phyloP scores from a whole-genome alignment of 2,329 filamentous ascomycete species.

The Ilyonectria mors-panacis region DNA sequence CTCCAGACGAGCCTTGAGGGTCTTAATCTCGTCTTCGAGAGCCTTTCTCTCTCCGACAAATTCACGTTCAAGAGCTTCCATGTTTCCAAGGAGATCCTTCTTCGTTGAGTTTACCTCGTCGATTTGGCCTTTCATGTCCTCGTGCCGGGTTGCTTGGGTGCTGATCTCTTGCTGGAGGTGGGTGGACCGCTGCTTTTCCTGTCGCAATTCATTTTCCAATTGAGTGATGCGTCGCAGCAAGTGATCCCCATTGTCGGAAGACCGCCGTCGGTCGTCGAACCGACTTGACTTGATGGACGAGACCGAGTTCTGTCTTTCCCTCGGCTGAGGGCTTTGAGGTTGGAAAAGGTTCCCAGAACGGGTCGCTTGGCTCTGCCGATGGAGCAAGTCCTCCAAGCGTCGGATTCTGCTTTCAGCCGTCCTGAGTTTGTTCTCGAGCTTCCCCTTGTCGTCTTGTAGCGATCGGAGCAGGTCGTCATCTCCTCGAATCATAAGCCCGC shows the following conservation, averaged over 20 bases:
- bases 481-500: constrained; percentile 87
- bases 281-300: constrained; percentile 64
- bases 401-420: constrained; percentile 92
- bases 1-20: constrained; percentile 83
- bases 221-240: constrained; percentile 67
- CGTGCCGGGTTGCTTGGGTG: constrained; percentile 69
- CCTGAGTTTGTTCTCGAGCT: constrained; percentile 80
- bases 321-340: constrained; percentile 60
- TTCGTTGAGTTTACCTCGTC: constrained; percentile 94
- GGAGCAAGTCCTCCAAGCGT: constrained; percentile 91
- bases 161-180: constrained; percentile 80
- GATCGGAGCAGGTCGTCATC: constrained; percentile 85
- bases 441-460: constrained; percentile 87
- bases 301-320: constrained; percentile 65
- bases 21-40: constrained; percentile 84
- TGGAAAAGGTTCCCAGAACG: constrained; percentile 72
- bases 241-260: constrained; percentile 63
- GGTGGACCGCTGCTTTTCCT: constrained; percentile 78
- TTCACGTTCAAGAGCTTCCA: constrained; percentile 91
- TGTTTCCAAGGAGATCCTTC: constrained; percentile 92
- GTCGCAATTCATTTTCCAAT: constrained; percentile 83
- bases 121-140: constrained; percentile 76
- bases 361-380: constrained; percentile 79
- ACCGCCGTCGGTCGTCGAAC: constrained; percentile 61
- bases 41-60: constrained; percentile 88